Evolutionary conservation across 2,329 filamentous ascomycete genomes (phyloP).

Genomic region (Calcarisporium arbuscula): DNA sequence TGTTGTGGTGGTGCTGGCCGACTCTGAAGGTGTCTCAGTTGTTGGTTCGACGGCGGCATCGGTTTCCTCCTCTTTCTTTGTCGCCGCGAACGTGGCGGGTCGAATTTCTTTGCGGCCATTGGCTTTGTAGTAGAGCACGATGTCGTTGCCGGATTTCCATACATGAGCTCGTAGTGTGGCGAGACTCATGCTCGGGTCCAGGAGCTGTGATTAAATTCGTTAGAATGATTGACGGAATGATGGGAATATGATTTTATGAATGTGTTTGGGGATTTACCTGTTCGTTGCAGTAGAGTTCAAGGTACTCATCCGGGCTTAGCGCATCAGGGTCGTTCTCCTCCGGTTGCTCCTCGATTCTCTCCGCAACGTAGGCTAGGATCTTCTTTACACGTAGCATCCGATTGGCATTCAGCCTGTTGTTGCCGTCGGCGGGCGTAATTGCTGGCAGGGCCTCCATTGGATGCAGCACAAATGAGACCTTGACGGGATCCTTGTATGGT

Average conservation of each 20-base stretch:
- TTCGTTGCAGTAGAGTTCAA: conserved; percentile 92
- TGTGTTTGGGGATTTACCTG: conserved; percentile 57
- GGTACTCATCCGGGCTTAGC: conserved; percentile 80
- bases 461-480: conserved; percentile 89
- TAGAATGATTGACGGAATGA: conserved; percentile 1
- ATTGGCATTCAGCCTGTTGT: conserved; percentile 90
- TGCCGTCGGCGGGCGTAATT: conserved; percentile 70
- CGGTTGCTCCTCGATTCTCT: conserved; percentile 73
- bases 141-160: conserved; percentile 93
- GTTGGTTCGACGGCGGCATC: conserved; percentile 15
- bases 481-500: conserved; percentile 84
- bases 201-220: conserved; percentile 36
- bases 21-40: conserved; percentile 10
- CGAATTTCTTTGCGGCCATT: conserved; percentile 71
- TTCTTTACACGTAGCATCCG: conserved; percentile 95
- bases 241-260: not conserved
- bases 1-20: conserved; percentile 8
- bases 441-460: conserved; percentile 70
- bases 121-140: conserved; percentile 82
- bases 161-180: conserved; percentile 85
- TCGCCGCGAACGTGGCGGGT: conserved; percentile 2
- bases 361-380: conserved; percentile 85
- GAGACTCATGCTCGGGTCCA: conserved; percentile 83
- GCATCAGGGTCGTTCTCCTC: conserved; percentile 52
- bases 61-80: conserved; percentile 14